Evolutionary conservation across 441 rosid genomes (phyloP).

Genomic region (Pelargonium myrrhifolium): DNA sequence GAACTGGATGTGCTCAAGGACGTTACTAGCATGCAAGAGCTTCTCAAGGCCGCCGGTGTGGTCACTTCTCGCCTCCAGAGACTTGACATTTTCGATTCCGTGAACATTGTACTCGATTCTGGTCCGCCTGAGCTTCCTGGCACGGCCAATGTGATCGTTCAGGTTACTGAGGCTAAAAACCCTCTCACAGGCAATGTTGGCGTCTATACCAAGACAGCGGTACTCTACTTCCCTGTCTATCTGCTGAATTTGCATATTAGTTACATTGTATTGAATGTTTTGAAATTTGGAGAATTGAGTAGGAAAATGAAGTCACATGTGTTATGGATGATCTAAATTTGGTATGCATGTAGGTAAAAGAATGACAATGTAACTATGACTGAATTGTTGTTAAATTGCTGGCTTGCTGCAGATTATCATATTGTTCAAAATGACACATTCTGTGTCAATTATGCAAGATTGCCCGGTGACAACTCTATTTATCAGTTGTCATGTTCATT

Average conservation of each 20-base stretch:
- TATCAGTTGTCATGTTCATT: neutral
- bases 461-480: neutral
- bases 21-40: slow-evolving; percentile 62
- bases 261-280: neutral
- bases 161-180: slow-evolving; percentile 57
- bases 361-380: no score
- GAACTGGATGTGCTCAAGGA: slow-evolving; percentile 49
- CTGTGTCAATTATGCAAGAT: neutral
- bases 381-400: no score
- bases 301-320: no score
- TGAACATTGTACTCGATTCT: slow-evolving; percentile 72
- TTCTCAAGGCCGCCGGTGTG: slow-evolving; percentile 52
- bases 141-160: slow-evolving; percentile 64
- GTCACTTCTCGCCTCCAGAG: slow-evolving; percentile 59
- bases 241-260: neutral
- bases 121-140: slow-evolving; percentile 90
- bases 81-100: slow-evolving; percentile 73
- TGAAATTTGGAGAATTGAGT: no score
- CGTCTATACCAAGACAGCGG: slow-evolving; percentile 70
- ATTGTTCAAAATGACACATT: neutral
- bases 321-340: no score
- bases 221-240: slow-evolving; percentile 14
- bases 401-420: neutral
- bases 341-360: no score
- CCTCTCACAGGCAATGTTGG: slow-evolving; percentile 67